These are phyloP conservation scores for Penicillium desertorum DNA, from an alignment of 495 filamentous ascomycete genomes.

Conservation along the genomic window DNA sequence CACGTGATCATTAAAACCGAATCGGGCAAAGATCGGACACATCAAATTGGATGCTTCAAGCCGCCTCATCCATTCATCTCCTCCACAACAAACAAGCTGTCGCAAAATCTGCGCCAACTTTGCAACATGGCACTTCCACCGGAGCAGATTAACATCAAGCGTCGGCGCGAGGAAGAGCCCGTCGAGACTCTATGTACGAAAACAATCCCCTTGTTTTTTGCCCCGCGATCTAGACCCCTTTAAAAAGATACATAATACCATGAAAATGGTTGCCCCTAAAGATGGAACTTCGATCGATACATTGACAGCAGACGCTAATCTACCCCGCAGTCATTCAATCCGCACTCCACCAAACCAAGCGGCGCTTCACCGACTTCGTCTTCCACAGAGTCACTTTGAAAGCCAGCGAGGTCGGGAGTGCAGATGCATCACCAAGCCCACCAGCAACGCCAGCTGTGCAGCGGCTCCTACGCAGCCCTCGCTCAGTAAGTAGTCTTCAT, in stretches of 20 bases:
- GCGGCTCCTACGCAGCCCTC: slow-evolving; percentile 36
- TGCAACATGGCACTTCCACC: slow-evolving; percentile 47
- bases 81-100: slow-evolving; percentile 13
- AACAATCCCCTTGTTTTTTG: slow-evolving; percentile 15
- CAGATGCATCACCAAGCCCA: slow-evolving; percentile 17
- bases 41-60: slow-evolving; percentile 12
- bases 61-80: slow-evolving; percentile 3
- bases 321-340: slow-evolving; percentile 44
- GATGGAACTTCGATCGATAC: neutral
- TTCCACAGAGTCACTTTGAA: slow-evolving; percentile 44
- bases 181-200: slow-evolving; percentile 56
- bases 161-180: slow-evolving; percentile 56
- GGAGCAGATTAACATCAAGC: slow-evolving; percentile 56
- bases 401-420: slow-evolving; percentile 21
- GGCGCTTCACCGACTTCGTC: slow-evolving; percentile 51
- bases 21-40: slow-evolving; percentile 2
- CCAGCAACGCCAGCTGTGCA: slow-evolving; percentile 24
- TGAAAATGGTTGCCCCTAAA: neutral
- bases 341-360: slow-evolving; percentile 47
- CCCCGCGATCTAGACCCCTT: slow-evolving; percentile 26
- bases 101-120: neutral
- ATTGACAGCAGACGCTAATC: slow-evolving; percentile 10
- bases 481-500: slow-evolving; percentile 44
- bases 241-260: neutral
- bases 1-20: neutral